Evolutionary conservation across 2,329 filamentous ascomycete species (phyloP), one percentile per base, ranked within the genome.

Genomic region (Neocucurbitaria cava): DNA sequence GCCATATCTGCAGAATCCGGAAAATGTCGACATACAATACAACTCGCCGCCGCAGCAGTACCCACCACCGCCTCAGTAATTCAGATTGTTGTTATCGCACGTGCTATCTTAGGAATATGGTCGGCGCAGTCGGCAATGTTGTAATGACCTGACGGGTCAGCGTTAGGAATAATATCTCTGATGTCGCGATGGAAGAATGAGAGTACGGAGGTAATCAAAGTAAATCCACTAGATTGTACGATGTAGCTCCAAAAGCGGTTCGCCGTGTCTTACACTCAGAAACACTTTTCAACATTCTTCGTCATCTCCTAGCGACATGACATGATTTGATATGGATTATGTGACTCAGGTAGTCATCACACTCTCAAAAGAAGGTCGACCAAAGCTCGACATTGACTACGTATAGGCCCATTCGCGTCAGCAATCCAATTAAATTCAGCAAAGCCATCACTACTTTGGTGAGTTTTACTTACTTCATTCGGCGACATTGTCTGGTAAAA

Each of bases 391-490:
- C 24, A 51, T 13, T 13, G 49, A 51, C 49, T 51, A n/a, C n/a
- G n/a, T n/a, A n/a, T n/a, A n/a, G 21, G 10, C n/a, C 35, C 35
- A 21, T 18, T 38, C 20, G 35, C 20, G 4, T 38, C n/a, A 38
- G 35, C 35, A n/a, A n/a, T n/a, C n/a, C n/a, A n/a, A n/a, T n/a
- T n/a, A n/a, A n/a, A n/a, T n/a, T n/a, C n/a, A n/a, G n/a, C n/a
- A n/a, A n/a, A n/a, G n/a, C n/a, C n/a, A n/a, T n/a, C n/a, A n/a
- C n/a, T n/a, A n/a, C n/a, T n/a, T n/a, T n/a, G n/a, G n/a, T n/a
- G n/a, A n/a, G n/a, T n/a, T n/a, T 15, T n/a, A 38, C 35, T n/a
- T 38, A 53, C 50, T 24, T 53, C 50, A 6, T 53, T 53, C 9
- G 50, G 50, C 44, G 44, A 38, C 13, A 53, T 13, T 5, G 24